Base-by-base conservation (phyloP, 1,284 basidiomycete genomes). In the Apiotrichum brassicae region DNA sequence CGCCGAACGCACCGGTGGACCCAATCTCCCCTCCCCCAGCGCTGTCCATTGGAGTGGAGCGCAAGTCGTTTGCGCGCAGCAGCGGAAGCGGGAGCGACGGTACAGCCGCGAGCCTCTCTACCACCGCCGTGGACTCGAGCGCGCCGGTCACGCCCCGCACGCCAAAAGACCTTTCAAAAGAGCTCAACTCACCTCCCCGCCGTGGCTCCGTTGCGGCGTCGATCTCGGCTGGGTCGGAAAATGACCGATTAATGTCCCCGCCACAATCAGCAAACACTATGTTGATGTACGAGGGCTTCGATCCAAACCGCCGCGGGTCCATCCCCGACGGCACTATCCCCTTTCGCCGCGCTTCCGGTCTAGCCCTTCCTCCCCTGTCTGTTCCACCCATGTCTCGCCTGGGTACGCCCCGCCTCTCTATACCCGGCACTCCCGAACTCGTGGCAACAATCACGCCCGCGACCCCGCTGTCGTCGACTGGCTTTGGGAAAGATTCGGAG, bases 401-500 rank as follows among this genome's bases (percentile, higher is more conserved):
- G 13, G 19, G 28, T 23, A 14, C 18, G 3, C 20, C 41, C 7
- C 20, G 20, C 12, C 33, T 13, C 40, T 33, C 41, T 14, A 23
- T 24, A 18, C 26, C 42, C 13, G 35, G 32, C 14, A 35, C 30
- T 19, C n/a, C 32, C 7, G 43, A 44, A n/a, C 22, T 28, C 8
- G 14, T 23, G 2, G 16, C 7, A 19, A 3, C 14, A 14, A 32
- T 22, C 24, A 20, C n/a, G 4, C 25, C 13, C 11, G 8, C 28
- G 28, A 9, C 28, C 8, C 28, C 28, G 28, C 28, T 30, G 9
- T 14, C 28, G 28, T 9, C 14, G 28, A 14, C 28, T 8, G 28
- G 28, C 28, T n/a, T n/a, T n/a, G n/a, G n/a, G n/a, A 28, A 23
- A 9, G 54, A 56, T n/a, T 16, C 49, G 3, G 54, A 56, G 41